These are phyloP conservation scores for Candida wancherniae DNA, from an alignment of 805 yeast species.

Conservation along the genomic window DNA sequence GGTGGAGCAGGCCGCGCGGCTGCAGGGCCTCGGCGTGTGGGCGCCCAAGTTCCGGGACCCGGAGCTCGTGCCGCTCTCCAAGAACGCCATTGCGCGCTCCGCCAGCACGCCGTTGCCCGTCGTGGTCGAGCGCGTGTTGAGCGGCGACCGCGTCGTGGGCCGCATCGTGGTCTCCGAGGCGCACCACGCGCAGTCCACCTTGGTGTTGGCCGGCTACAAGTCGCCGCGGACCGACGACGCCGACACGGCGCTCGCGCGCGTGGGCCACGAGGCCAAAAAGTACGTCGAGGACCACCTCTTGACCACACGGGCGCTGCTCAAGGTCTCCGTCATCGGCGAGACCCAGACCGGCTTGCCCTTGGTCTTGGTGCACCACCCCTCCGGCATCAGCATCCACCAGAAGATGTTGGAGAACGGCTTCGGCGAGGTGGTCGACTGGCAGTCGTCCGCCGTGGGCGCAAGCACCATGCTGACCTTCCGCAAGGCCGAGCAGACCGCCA, in stretches of 20 bases:
- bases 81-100: conserved; percentile 32
- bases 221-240: conserved; percentile 61
- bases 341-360: conserved; percentile 58
- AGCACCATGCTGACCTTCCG: conserved; percentile 57
- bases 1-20: conserved; percentile 47
- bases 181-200: conserved; percentile 55
- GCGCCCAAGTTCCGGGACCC: conserved; percentile 16
- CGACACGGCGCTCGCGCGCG: conserved; percentile 26
- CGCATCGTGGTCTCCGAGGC: conserved; percentile 47
- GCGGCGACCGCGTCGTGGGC: conserved; percentile 73
- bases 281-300: conserved; percentile 62
- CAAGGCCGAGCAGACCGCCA: conserved; percentile 61
- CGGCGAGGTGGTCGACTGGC: conserved; percentile 79
- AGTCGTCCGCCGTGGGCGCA: conserved; percentile 63
- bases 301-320: conserved; percentile 50
- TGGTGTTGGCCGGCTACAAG: conserved; percentile 68
- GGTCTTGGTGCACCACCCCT: conserved; percentile 61
- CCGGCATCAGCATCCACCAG: conserved; percentile 67
- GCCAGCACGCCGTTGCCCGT: conserved; percentile 43
- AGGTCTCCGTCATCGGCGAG: conserved; percentile 55
- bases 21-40: conserved; percentile 59
- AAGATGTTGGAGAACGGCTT: conserved; percentile 63
- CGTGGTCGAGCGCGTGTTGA: conserved; percentile 68
- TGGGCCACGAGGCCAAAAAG: conserved; percentile 59
- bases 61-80: conserved; percentile 25